Conservation (phyloP, 2,329 filamentous ascomycete species). For the Fusarium buharicum region DNA sequence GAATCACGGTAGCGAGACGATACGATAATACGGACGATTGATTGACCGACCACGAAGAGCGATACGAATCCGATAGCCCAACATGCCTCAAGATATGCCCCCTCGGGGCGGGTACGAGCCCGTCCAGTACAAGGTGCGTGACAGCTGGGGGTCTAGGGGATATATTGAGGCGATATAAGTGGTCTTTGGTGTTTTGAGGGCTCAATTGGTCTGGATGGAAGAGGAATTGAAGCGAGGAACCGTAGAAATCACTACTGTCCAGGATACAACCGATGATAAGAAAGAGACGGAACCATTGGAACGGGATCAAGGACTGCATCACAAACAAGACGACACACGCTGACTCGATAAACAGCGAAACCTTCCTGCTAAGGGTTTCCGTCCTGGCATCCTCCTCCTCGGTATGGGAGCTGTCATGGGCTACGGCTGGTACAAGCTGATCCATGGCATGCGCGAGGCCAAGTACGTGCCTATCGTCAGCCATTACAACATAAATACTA, state of each 20-base stretch:
- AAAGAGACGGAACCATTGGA: conserved; percentile 3
- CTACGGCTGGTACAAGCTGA: conserved; percentile 90
- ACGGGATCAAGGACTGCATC: neutral
- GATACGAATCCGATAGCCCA: conserved; percentile 52
- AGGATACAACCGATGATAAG: neutral
- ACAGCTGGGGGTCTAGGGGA: neutral
- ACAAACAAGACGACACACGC: neutral
- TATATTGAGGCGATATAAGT: neutral
- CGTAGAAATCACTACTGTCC: neutral
- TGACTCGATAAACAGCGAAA: conserved; percentile 74
- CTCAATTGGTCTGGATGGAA: neutral
- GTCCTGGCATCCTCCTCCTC: conserved; percentile 80
- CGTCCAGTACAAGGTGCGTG: conserved; percentile 92
- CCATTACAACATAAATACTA: neutral
- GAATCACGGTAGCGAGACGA: conserved; percentile 15
- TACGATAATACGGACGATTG: conserved; percentile 3
- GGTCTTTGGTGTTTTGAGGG: neutral
- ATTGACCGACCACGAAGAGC: conserved; percentile 19
- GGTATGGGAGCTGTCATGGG: conserved; percentile 82
- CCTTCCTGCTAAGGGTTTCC: conserved; percentile 89
- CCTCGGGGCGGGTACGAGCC: conserved; percentile 93
- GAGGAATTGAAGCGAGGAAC: neutral
- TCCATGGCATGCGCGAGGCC: conserved; percentile 85
- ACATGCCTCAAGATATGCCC: conserved; percentile 98
- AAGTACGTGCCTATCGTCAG: conserved; percentile 70